Evolutionary conservation across 2,329 filamentous ascomycete species (phyloP), one percentile per base, ranked within the genome.

Genomic region (Pseudogymnoascus sp.): DNA sequence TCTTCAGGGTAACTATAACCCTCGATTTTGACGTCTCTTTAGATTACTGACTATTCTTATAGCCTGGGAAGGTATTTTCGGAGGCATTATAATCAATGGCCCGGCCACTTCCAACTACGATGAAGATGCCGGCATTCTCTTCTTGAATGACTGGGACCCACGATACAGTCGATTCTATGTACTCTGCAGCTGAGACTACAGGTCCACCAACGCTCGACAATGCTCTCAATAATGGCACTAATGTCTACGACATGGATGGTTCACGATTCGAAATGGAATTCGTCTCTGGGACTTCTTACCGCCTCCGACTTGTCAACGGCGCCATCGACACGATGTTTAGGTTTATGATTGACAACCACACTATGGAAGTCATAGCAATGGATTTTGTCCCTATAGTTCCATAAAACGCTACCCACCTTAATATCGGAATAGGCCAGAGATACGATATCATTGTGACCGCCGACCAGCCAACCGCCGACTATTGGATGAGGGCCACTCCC

Each of bases 331-430:
- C 72, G 3, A 67, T 72, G 3, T 83, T 82, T 73, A 79, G 81
- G 4, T 71, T 78, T 4, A 72, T 79, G 2, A 76, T 75, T 33
- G 79, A 84, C 62, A 80, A 79, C 1, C 71, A 81, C 61, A 84
- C 81, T 2, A 69, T 85, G 5, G 88, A 86, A 0, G 83, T 82
- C 5, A 79, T 91, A 60, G 87, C 88, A 74, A 90, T 90, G 70
- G 79, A 88, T 50, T 72, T 78, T 11, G 82, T 88, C 0, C 83
- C 85, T 1, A 77, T 88, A 81, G 23, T 78, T 86, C 69, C 76
- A 75, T 3, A 74, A 73, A 59, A 69, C 73, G 11, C 65, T 75
- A 3, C 86, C 83, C 0, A 74, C 72, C 4, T 85, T 79, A 50
- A 72, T 68, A 76, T 90, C 19, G 83, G 80, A 29, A 80, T 88